Evolutionary conservation across 768 basidiomycete species (phyloP).

Genomic region (Solioccasus polychromus): DNA sequence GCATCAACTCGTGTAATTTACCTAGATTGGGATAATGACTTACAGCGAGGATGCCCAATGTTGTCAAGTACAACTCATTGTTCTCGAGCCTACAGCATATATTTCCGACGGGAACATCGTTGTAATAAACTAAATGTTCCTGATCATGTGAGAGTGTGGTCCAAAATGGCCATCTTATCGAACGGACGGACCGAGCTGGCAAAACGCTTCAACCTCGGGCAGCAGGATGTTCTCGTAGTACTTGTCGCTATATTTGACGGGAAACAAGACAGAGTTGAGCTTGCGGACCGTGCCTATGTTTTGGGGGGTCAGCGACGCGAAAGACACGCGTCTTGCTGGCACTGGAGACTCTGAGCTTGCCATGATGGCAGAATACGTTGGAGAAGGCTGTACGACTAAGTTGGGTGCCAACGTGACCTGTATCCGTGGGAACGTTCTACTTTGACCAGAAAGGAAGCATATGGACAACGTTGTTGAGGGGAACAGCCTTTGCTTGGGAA

Average conservation of each 20-base stretch:
- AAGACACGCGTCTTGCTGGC: conserved; percentile 49
- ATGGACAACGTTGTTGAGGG: conserved; percentile 3
- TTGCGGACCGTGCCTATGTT: conserved; percentile 72
- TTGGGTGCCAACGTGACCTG: conserved; percentile 10
- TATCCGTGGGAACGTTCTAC: conserved; percentile 22
- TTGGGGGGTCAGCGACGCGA: conserved; percentile 73
- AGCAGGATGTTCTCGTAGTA: conserved; percentile 80
- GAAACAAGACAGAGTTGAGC: conserved; percentile 77
- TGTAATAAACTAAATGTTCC: conserved; percentile 72
- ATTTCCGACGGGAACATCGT: conserved; percentile 88
- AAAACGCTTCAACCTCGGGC: conserved; percentile 80
- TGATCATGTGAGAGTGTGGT: conserved; percentile 23
- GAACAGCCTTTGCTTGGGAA: conserved; percentile 21
- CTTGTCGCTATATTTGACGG: conserved; percentile 84
- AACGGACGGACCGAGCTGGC: conserved; percentile 73
- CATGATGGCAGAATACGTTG: conserved; percentile 14
- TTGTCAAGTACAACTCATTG: conserved; percentile 74
- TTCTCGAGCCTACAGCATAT: conserved; percentile 83
- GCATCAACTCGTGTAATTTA: conserved; percentile 14
- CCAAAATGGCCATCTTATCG: conserved; percentile 9
- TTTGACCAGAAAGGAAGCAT: conserved; percentile 1
- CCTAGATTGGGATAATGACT: conserved; percentile 28
- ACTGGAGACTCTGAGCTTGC: conserved; percentile 19
- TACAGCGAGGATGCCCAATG: conserved; percentile 88
- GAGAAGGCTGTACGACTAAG: conserved; percentile 16